Percentiles rank a stretch among this genome's conserved stretches.
phyloP scores from a whole-genome alignment of 139 green algal genomes.

The Chlamydomonas incerta region DNA sequence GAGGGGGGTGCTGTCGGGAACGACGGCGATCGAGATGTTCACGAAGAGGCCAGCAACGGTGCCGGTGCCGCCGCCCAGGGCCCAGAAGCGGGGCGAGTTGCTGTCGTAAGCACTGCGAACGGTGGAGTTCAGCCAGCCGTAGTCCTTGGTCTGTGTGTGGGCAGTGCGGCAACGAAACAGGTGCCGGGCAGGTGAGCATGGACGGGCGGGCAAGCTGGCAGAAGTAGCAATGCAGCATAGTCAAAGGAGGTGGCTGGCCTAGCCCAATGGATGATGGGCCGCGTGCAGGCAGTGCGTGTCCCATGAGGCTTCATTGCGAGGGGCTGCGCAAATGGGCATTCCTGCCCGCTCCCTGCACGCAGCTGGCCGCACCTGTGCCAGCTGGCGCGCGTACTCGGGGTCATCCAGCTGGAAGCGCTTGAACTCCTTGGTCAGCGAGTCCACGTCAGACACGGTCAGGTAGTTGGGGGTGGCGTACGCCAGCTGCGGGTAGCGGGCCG shows the following conservation, averaged over 20 bases:
- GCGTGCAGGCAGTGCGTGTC: no score
- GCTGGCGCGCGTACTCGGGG: conserved; percentile 15
- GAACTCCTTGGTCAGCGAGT: not conserved
- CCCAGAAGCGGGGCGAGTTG: conserved; percentile 42
- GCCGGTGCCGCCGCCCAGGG: conserved; percentile 22
- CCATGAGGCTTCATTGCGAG: no score
- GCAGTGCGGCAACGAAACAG: no score
- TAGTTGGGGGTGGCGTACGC: not conserved
- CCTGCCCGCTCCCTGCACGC: no score
- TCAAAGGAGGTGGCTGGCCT: no score
- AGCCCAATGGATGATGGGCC: no score
- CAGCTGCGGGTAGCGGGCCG: conserved; percentile 27
- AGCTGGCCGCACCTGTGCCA: conserved; percentile 12
- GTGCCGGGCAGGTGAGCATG: no score
- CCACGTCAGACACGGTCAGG: not conserved
- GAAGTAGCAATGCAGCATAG: no score
- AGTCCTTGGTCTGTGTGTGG: not conserved
- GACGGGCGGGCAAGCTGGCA: no score
- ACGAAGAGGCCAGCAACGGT: conserved; percentile 9
- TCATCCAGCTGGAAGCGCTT: not conserved
- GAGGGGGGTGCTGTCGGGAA: not conserved
- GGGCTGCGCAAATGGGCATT: no score
- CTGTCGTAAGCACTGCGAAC: conserved; percentile 32
- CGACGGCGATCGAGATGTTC: not conserved
- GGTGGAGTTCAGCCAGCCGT: conserved; percentile 3